These are phyloP conservation scores for Eucalyptus cloeziana DNA, from an alignment of 345 rosid species.

Conservation along the genomic window DNA sequence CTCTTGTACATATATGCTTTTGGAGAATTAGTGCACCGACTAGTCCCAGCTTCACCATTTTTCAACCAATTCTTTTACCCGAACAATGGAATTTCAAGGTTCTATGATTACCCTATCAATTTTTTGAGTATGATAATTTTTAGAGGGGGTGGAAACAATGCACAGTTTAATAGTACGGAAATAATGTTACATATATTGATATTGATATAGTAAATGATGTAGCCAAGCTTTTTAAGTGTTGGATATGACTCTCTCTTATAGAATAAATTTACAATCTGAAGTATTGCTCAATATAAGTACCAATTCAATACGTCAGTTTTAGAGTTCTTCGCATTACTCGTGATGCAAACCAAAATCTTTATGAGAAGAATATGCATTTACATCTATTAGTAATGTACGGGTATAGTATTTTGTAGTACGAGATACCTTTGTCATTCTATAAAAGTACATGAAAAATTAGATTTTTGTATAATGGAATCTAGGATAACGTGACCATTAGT, in stretches of 20 bases:
- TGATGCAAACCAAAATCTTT: background rate
- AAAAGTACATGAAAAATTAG: rapidly evolving
- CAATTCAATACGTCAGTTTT: background rate
- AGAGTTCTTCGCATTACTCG: background rate
- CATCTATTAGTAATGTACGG: background rate
- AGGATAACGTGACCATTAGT: background rate
- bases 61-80: background rate
- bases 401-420: background rate
- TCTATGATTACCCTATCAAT: background rate
- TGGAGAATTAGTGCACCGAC: background rate
- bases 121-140: background rate
- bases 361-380: background rate
- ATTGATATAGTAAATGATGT: background rate
- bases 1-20: background rate
- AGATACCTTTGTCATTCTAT: background rate
- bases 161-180: background rate
- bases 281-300: background rate
- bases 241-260: background rate
- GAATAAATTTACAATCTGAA: background rate
- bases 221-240: rapidly evolving
- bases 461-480: background rate
- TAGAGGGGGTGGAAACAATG: background rate
- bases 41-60: background rate
- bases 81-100: background rate
- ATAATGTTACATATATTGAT: background rate